Percentiles rank a stretch among this genome's conserved stretches.
phyloP scores from a whole-genome alignment of 345 rosid species.

The Schrenkiella parvula region DNA sequence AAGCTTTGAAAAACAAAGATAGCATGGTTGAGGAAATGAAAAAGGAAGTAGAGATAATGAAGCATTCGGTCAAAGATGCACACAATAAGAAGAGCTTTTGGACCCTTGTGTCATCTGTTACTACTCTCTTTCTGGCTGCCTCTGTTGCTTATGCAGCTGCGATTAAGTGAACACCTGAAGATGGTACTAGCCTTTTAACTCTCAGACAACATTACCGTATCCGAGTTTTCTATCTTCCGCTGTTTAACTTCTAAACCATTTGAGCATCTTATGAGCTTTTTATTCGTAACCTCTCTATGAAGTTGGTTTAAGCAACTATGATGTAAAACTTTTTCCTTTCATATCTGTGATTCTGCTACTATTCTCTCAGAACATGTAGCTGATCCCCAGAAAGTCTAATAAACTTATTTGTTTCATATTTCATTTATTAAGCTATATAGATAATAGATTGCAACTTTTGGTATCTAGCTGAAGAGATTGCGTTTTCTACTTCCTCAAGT shows the following conservation, averaged over 20 bases:
- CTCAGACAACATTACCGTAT: conserved; percentile 16
- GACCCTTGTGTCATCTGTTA: conserved; percentile 67
- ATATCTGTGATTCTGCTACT: conserved; percentile 25
- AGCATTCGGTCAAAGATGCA: conserved; percentile 48
- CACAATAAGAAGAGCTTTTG: conserved; percentile 58
- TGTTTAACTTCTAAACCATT: conserved; percentile 21
- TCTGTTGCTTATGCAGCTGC: conserved; percentile 59
- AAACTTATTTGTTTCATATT: conserved; percentile 18
- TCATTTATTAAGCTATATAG: neutral
- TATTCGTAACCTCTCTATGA: conserved; percentile 8
- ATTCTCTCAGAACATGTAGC: conserved; percentile 22
- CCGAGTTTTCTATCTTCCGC: neutral
- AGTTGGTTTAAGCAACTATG: conserved; percentile 9
- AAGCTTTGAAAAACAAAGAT: conserved; percentile 56
- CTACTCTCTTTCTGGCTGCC: conserved; percentile 63
- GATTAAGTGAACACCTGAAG: conserved; percentile 38
- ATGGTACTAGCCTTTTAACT: conserved; percentile 18
- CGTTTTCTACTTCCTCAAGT: neutral
- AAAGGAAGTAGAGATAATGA: conserved; percentile 46
- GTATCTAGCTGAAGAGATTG: neutral
- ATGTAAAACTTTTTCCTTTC: conserved; percentile 16
- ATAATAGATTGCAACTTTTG: neutral
- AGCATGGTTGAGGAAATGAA: conserved; percentile 54
- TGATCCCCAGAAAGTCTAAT: conserved; percentile 22
- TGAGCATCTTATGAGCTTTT: conserved; percentile 16